Conservation (phyloP, 768 basidiomycete species). For the Suillus occidentalis region DNA sequence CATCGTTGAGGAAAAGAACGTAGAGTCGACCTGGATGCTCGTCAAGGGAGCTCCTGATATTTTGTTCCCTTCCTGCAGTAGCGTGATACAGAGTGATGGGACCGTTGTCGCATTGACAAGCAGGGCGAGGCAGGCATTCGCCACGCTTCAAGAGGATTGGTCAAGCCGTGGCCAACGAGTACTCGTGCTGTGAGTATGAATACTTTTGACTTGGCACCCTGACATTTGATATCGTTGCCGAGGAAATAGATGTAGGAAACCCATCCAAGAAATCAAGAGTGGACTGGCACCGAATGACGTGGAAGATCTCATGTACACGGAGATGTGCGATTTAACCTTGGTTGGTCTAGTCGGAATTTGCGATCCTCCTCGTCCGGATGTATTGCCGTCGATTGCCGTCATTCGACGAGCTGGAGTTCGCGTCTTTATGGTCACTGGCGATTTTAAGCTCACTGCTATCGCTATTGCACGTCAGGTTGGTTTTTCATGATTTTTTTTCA, state of each 20-base stretch:
- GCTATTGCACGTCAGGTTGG: slow-evolving; percentile 43
- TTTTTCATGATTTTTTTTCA: slow-evolving; percentile 8
- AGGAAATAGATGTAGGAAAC: slow-evolving; percentile 4
- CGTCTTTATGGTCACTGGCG: slow-evolving; percentile 52
- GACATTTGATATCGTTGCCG: background rate
- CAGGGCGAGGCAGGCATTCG: slow-evolving; percentile 12
- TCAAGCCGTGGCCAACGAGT: slow-evolving; percentile 47
- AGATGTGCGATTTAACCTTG: slow-evolving; percentile 36
- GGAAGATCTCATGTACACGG: slow-evolving; percentile 36
- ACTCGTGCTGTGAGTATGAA: slow-evolving; percentile 33
- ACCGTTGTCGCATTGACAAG: slow-evolving; percentile 23
- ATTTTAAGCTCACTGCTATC: slow-evolving; percentile 46
- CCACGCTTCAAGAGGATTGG: slow-evolving; percentile 33
- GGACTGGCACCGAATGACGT: slow-evolving; percentile 11
- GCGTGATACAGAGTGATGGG: slow-evolving; percentile 24
- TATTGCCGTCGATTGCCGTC: slow-evolving; percentile 41
- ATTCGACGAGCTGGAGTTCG: slow-evolving; percentile 47
- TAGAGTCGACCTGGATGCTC: slow-evolving; percentile 30
- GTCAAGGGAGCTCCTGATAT: slow-evolving; percentile 56
- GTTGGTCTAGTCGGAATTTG: slow-evolving; percentile 49
- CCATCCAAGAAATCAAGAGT: slow-evolving; percentile 8
- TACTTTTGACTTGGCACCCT: background rate
- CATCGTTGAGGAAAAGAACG: background rate
- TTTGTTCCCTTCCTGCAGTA: slow-evolving; percentile 36
- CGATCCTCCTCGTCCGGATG: slow-evolving; percentile 51